Conservation (phyloP, 495 filamentous ascomycete genomes). For the Aspergillus bertholletiae region DNA sequence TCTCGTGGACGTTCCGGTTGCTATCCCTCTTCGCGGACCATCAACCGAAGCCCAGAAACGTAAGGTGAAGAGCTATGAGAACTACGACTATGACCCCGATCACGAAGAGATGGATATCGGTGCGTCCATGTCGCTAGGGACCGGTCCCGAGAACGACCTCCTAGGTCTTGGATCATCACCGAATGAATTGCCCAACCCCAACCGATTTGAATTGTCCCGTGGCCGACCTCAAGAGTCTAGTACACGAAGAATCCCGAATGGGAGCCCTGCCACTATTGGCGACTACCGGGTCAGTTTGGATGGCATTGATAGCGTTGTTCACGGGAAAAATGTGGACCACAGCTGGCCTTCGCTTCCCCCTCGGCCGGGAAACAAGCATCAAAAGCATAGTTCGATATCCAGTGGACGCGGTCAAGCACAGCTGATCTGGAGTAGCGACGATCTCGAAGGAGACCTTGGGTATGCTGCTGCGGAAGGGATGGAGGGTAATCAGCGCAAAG, state of each 20-base stretch:
- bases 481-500: constrained; percentile 83
- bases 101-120: constrained; percentile 91
- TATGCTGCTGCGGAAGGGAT: constrained; percentile 92
- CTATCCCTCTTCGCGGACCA: constrained; percentile 80
- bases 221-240: constrained; percentile 46
- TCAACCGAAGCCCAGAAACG: constrained; percentile 71
- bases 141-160: constrained; percentile 63
- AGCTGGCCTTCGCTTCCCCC: constrained; percentile 37
- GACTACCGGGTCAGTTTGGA: constrained; percentile 29
- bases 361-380: constrained; percentile 34
- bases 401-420: constrained; percentile 24
- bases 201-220: constrained; percentile 77
- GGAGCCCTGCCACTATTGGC: constrained; percentile 34
- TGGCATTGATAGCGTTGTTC: constrained; percentile 21
- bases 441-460: constrained; percentile 86
- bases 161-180: constrained; percentile 62
- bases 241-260: constrained; percentile 29
- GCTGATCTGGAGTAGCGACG: constrained; percentile 60
- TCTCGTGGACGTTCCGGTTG: constrained; percentile 90
- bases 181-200: constrained; percentile 71
- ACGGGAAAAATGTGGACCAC: constrained; percentile 33
- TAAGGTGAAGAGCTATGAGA: constrained; percentile 37
- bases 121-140: constrained; percentile 59
- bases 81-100: constrained; percentile 38
- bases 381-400: constrained; percentile 42